Conservation (phyloP, 345 rosid species). For the Bruguiera gymnorhiza region DNA sequence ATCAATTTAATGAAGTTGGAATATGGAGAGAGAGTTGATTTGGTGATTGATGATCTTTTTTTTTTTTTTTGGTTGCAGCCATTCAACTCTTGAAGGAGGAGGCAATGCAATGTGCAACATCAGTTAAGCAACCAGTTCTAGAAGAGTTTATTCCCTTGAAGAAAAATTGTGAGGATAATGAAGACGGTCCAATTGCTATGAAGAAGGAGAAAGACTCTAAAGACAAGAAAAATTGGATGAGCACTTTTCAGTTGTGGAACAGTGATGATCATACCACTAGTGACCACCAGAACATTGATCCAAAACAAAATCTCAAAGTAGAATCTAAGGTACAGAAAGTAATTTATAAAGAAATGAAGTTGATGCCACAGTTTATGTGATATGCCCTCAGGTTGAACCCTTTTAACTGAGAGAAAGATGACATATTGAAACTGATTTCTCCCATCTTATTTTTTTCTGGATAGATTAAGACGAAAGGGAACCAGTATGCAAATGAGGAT, state of each 20-base stretch:
- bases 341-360: background rate
- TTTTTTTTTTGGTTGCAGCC: constrained; percentile 41
- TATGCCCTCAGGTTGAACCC: background rate
- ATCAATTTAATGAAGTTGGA: background rate
- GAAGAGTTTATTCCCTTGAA: constrained; percentile 72
- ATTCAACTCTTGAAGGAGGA: constrained; percentile 56
- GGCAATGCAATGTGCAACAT: constrained; percentile 34
- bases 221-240: constrained; percentile 70
- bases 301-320: constrained; percentile 32
- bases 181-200: constrained; percentile 7
- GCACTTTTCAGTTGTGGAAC: constrained; percentile 68
- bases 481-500: constrained; percentile 26
- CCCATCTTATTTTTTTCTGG: background rate
- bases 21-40: background rate
- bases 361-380: background rate
- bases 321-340: constrained; percentile 41
- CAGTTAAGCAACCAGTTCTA: constrained; percentile 50
- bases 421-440: constrained; percentile 7
- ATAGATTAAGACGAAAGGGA: constrained; percentile 45
- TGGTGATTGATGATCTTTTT: background rate
- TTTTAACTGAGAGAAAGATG: background rate
- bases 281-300: constrained; percentile 21
- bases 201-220: constrained; percentile 37
- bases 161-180: constrained; percentile 23
- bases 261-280: constrained; percentile 24